Base-by-base conservation (phyloP, 225 moss, liverwort and hornwort genomes). In the Bryum argenteum region DNA sequence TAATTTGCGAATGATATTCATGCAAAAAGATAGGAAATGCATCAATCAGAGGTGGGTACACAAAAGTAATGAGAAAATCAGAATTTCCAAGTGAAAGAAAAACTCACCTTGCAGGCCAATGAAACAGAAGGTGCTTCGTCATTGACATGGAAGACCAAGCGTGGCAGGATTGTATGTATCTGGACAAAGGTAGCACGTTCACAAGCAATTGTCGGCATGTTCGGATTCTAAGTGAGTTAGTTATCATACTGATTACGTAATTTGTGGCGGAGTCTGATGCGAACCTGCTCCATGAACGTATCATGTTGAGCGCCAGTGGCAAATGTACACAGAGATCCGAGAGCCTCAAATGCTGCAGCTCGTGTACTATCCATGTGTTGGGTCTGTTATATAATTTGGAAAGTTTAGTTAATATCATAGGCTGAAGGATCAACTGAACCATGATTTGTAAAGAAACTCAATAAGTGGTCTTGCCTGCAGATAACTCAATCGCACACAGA, bases 41-140 rank as follows among this genome's bases (percentile, higher is more conserved):
- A 28, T 58, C 17, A 57, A 60, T 53, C 13, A 9, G 44, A 59
- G 2, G 15, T n/a, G 10, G 22, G 10, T 16, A 63, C 38, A 42
- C 59, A 28, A 69, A 28, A 33, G 33, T 3, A 33, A 33, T 33
- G 33, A 33, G 5, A 33, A 4, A 33, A 9, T 58, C 57, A 43
- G 44, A 24, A 16, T 22, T 61, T 28, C 9, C 43, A 66, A 62
- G 24, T 64, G 54, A 39, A 73, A 71, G 43, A 28, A 58, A 24
- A 24, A 54, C 74, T 75, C 66, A 96, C 96, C 83, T 96, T 93
- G 79, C 96, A 96, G 54, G 96, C 87, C 72, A 83, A 73, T 59
- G 90, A 89, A 41, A 96, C 96, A 40, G 79, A 82, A 70, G 93
- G 80, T 26, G 96, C 91, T 81, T 96, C 96, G 79, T 96, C 96